Conservation (phyloP, 2,329 filamentous ascomycete species). For the Neoascochyta sp. region DNA sequence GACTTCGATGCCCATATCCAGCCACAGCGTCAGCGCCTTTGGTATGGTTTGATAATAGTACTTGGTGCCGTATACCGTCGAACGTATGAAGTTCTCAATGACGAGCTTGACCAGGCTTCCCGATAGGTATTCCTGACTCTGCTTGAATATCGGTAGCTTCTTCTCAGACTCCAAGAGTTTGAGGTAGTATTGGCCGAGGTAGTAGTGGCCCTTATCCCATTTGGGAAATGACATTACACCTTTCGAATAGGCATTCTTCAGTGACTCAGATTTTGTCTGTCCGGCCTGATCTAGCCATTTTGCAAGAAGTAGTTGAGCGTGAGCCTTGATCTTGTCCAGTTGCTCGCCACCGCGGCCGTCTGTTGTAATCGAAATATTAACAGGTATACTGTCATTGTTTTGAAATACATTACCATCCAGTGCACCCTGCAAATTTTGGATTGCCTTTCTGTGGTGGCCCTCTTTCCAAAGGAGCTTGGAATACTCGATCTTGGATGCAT, state of each 20-base stretch:
- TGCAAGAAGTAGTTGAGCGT: slow-evolving; percentile 82
- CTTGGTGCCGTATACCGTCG: slow-evolving; percentile 83
- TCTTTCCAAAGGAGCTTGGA: slow-evolving; percentile 90
- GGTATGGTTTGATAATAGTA: slow-evolving; percentile 95
- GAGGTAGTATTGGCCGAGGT: slow-evolving; percentile 94
- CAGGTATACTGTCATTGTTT: slow-evolving; percentile 38
- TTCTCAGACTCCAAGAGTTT: slow-evolving; percentile 91
- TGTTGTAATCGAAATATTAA: slow-evolving; percentile 37
- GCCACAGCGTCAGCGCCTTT: slow-evolving; percentile 86
- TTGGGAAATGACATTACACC: slow-evolving; percentile 65
- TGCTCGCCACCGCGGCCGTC: slow-evolving; percentile 36
- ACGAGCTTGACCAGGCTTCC: slow-evolving; percentile 86
- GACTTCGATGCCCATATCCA: slow-evolving; percentile 79
- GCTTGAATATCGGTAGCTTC: slow-evolving; percentile 68
- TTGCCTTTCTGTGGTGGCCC: slow-evolving; percentile 89
- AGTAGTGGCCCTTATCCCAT: slow-evolving; percentile 98
- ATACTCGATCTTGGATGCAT: slow-evolving; percentile 89
- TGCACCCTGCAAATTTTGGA: slow-evolving; percentile 82
- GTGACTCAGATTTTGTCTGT: slow-evolving; percentile 77
- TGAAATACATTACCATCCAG: slow-evolving; percentile 78
- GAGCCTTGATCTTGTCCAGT: slow-evolving; percentile 62
- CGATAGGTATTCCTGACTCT: slow-evolving; percentile 55
- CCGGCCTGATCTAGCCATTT: slow-evolving; percentile 97
- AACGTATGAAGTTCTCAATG: slow-evolving; percentile 88
- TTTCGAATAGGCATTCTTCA: slow-evolving; percentile 70